Base-by-base conservation (phyloP, 108 stramenopile genomes). In the Nitzschia sp. region DNA sequence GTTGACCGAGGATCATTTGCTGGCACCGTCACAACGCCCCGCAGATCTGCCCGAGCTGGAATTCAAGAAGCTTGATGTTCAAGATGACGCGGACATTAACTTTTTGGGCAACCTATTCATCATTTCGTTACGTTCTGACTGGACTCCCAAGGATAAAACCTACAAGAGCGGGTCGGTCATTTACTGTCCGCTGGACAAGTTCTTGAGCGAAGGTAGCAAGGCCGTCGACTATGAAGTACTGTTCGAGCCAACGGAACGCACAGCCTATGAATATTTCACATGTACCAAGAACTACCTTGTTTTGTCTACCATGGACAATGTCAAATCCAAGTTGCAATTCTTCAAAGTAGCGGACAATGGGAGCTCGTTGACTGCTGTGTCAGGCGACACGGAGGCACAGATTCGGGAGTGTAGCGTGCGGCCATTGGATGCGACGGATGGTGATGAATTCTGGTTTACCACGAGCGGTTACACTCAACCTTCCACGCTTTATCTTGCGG, bases 271-370 rank as follows among this genome's bases (percentile, higher is more conserved):
- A 27, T 86, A 87, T 30, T 86, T 78, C 54, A 81, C 82, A 23
- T 65, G 74, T 19, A 92, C 92, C 23, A 95, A 93, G 74, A 82
- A 93, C 51, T 95, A 90, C 60, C 45, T 95, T 58, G 80, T 95
- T 46, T 72, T 93, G 15, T 79, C 84, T 47, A 87, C 80, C 25
- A 78, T 93, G 66, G 90, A 93, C 36, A 89, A 91, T 66, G 94
- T 95, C 45, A 89, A 91, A 55, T 79, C 89, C 30, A 87, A 81
- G 30, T 77, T 93, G 11, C 72, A 90, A 25, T 90, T 91, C 64
- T 95, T 76, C 73, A 91, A 88, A 51, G 63, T 90, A 33, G 84
- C 59, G 1, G 87, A 85, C 19, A 74, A 57, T 30, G 87, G 87
- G 18, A 73, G 60, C 34, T 72, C 85, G 24, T 72, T 91, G 46